Conservation (phyloP, 163 green algal species). For the Chloroidium sp. region DNA sequence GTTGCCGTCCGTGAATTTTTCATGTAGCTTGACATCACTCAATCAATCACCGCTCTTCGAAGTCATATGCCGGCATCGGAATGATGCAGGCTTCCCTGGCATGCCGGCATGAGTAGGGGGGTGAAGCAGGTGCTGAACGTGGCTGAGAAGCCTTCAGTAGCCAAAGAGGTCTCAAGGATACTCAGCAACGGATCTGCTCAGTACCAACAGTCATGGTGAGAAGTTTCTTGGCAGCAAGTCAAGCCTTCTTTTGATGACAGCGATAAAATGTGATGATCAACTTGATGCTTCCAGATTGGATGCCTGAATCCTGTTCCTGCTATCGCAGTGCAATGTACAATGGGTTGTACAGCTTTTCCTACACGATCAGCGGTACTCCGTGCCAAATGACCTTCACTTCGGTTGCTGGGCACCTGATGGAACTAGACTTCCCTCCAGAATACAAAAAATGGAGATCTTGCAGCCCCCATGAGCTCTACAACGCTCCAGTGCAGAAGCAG, state of each 20-base stretch:
- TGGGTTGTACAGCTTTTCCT: conserved; percentile 14
- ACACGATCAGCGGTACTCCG: conserved; percentile 15
- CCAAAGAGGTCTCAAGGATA: conserved; percentile 67
- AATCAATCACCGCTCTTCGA: no score
- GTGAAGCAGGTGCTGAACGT: conserved; percentile 65
- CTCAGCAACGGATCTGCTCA: conserved; percentile 32
- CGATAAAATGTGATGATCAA: background rate
- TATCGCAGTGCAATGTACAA: conserved; percentile 59
- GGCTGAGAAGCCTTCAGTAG: conserved; percentile 84
- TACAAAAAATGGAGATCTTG: conserved; percentile 63
- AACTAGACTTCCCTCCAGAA: conserved; percentile 69
- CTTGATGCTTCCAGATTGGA: background rate
- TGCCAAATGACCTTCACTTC: conserved; percentile 87
- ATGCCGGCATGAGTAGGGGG: no score
- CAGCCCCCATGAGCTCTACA: conserved; percentile 66
- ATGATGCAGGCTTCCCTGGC: no score
- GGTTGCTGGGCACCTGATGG: conserved; percentile 88
- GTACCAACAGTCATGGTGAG: conserved; percentile 2
- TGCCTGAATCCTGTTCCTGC: background rate
- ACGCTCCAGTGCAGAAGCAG: conserved; percentile 58
- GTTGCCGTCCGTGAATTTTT: no score
- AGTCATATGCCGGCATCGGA: no score
- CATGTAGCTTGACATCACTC: no score
- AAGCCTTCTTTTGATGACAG: background rate
- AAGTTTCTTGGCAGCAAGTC: background rate